Conservation (phyloP, 129 eudicot genomes). For the Rutidosis leptorrhynchoides region DNA sequence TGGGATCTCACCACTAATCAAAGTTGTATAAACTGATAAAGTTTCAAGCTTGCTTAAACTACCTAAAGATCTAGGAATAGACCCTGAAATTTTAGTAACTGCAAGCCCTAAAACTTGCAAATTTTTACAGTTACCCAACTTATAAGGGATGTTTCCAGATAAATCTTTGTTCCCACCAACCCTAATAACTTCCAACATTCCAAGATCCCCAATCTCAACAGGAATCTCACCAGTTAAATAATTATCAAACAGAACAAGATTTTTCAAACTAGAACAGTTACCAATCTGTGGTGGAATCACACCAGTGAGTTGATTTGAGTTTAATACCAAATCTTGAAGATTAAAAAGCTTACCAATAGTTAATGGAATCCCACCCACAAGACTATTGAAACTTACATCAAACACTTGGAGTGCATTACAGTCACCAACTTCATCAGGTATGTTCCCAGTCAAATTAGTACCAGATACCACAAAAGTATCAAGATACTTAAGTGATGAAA, state of each 20-base stretch:
- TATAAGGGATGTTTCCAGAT: constrained; percentile 55
- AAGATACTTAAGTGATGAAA: constrained; percentile 46
- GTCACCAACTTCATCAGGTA: constrained; percentile 58
- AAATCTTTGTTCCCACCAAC: constrained; percentile 75
- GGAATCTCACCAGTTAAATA: constrained; percentile 57
- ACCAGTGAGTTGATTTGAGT: constrained; percentile 69
- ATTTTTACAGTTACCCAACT: constrained; percentile 52
- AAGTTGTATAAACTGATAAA: constrained; percentile 60
- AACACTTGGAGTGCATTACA: constrained; percentile 41
- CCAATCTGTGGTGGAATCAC: constrained; percentile 54
- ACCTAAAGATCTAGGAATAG: constrained; percentile 58
- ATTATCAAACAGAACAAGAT: constrained; percentile 62
- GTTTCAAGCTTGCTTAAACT: constrained; percentile 54
- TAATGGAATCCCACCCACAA: constrained; percentile 53
- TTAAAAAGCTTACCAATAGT: constrained; percentile 50
- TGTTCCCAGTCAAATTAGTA: constrained; percentile 67
- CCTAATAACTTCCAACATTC: constrained; percentile 44
- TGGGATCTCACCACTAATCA: constrained; percentile 82
- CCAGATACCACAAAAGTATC: constrained; percentile 51
- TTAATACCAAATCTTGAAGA: constrained; percentile 53
- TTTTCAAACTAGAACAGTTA: constrained; percentile 41
- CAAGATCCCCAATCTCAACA: constrained; percentile 54
- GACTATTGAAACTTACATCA: constrained; percentile 65
- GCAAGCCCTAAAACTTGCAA: constrained; percentile 71
- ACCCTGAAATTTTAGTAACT: constrained; percentile 70